Conservation (phyloP, 1,139 yeast genomes). For the Suhomyces panamericanus region DNA sequence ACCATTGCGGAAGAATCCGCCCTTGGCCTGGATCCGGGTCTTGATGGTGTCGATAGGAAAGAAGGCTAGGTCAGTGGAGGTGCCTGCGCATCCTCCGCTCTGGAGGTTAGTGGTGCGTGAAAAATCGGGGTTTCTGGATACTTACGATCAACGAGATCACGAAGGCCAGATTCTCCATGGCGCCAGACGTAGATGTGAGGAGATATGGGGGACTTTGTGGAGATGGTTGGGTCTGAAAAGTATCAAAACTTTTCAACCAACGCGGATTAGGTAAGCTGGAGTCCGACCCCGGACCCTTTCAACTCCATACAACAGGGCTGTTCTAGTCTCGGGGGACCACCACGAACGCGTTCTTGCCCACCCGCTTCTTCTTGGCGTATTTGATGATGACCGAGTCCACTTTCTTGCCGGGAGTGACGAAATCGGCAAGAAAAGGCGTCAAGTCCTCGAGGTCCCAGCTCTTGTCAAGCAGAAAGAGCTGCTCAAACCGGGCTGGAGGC, state of each 20-base stretch:
- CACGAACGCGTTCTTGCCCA: slow-evolving; percentile 44
- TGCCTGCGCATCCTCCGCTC: slow-evolving; percentile 97
- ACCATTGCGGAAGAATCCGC: slow-evolving; percentile 90
- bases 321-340: slow-evolving; percentile 12
- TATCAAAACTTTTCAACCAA: slow-evolving; percentile 6
- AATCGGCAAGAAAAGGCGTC: slow-evolving; percentile 61
- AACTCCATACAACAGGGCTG: neutral
- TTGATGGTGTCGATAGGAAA: slow-evolving; percentile 96
- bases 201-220: neutral
- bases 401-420: slow-evolving; percentile 57
- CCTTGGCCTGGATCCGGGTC: slow-evolving; percentile 91
- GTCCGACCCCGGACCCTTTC: neutral
- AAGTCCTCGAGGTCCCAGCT: slow-evolving; percentile 77
- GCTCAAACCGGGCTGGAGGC: slow-evolving; percentile 54
- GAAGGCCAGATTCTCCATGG: slow-evolving; percentile 29
- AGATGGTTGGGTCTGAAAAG: neutral
- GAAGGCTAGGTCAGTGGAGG: slow-evolving; percentile 89
- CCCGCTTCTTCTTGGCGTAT: slow-evolving; percentile 65
- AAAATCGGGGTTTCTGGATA: slow-evolving; percentile 4
- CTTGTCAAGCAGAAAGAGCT: slow-evolving; percentile 58
- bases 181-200: neutral
- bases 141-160: slow-evolving; percentile 32
- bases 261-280: slow-evolving; percentile 7
- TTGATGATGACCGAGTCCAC: slow-evolving; percentile 73
- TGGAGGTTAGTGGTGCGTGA: slow-evolving; percentile 24